These are phyloP conservation scores for Penicillium bovifimosum DNA, from an alignment of 495 filamentous ascomycete genomes.

Conservation along the genomic window DNA sequence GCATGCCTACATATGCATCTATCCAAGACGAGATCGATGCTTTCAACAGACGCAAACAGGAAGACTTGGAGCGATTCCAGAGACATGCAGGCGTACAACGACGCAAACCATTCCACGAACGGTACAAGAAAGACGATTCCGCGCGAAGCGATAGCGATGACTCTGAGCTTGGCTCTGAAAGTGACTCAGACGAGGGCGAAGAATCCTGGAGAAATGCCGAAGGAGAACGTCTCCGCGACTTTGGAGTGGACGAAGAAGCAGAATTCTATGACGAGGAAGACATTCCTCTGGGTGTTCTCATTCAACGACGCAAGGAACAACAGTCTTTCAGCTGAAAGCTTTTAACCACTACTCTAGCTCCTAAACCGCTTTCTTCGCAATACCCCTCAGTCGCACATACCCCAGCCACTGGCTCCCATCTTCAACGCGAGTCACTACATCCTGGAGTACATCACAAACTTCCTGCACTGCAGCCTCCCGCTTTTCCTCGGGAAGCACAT, in stretches of 20 bases:
- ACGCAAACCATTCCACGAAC: slow-evolving; percentile 48
- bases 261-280: slow-evolving; percentile 79
- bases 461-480: slow-evolving; percentile 52
- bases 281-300: slow-evolving; percentile 57
- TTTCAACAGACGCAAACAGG: slow-evolving; percentile 52
- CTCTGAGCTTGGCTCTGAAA: slow-evolving; percentile 17
- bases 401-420: slow-evolving; percentile 59
- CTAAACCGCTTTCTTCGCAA: slow-evolving; percentile 1
- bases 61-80: slow-evolving; percentile 44
- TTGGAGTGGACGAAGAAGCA: slow-evolving; percentile 80
- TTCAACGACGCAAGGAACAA: slow-evolving; percentile 24
- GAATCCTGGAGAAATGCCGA: slow-evolving; percentile 78
- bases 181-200: slow-evolving; percentile 44
- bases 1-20: slow-evolving; percentile 19
- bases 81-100: slow-evolving; percentile 29
- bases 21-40: slow-evolving; percentile 48
- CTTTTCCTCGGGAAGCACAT: slow-evolving; percentile 43
- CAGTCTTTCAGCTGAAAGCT: neutral
- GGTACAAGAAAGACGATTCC: slow-evolving; percentile 29
- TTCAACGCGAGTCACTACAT: slow-evolving; percentile 43
- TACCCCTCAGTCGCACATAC: slow-evolving; percentile 60
- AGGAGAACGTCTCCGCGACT: slow-evolving; percentile 80
- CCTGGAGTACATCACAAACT: slow-evolving; percentile 56
- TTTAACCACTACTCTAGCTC: too few species aligned
- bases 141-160: slow-evolving; percentile 30